A percentile compares a stretch with the other conserved stretches of the same genome.
These are phyloP conservation scores for Suhomyces ambrosiae DNA, from an alignment of 1,139 yeast species.

Conservation along the genomic window DNA sequence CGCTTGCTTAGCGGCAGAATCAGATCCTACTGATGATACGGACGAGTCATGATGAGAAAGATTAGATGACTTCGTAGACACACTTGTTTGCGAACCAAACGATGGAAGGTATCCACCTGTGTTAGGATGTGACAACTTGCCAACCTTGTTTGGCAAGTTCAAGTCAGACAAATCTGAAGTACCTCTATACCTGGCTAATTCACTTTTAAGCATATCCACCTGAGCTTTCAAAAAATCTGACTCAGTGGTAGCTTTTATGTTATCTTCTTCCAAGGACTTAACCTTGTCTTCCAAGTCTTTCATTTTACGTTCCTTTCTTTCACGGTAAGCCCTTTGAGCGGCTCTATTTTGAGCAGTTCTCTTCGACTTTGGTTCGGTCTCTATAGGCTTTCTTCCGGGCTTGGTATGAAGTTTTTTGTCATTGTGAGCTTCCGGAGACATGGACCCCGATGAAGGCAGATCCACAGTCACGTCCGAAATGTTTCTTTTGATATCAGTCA, in stretches of 20 bases:
- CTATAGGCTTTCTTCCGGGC: constrained; percentile 70
- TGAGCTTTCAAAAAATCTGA: constrained; percentile 74
- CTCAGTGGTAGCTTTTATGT: constrained; percentile 64
- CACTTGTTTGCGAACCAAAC: constrained; percentile 18
- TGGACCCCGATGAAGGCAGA: constrained; percentile 14
- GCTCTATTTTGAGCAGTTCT: constrained; percentile 97
- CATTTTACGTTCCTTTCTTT: constrained; percentile 86
- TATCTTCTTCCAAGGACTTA: constrained; percentile 66
- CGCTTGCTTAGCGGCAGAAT: not conserved
- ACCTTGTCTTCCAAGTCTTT: constrained; percentile 85
- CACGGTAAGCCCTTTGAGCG: constrained; percentile 95
- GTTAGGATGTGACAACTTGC: constrained; percentile 32
- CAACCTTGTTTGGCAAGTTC: constrained; percentile 37
- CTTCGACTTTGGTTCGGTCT: constrained; percentile 79
- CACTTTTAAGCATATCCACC: constrained; percentile 71
- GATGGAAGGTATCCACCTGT: constrained; percentile 23
- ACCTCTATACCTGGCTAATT: constrained; percentile 66
- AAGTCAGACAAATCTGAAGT: constrained; percentile 39
- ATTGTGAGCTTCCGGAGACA: constrained; percentile 29
- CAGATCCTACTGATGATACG: constrained; percentile 4
- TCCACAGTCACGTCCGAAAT: constrained; percentile 28
- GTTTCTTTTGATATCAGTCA: constrained; percentile 43
- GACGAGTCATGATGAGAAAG: constrained; percentile 9
- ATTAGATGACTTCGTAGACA: constrained; percentile 16
- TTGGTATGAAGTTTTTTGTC: constrained; percentile 44